These are phyloP conservation scores for Calonectria hongkongensis DNA, from an alignment of 2,329 filamentous ascomycete species.

Conservation along the genomic window DNA sequence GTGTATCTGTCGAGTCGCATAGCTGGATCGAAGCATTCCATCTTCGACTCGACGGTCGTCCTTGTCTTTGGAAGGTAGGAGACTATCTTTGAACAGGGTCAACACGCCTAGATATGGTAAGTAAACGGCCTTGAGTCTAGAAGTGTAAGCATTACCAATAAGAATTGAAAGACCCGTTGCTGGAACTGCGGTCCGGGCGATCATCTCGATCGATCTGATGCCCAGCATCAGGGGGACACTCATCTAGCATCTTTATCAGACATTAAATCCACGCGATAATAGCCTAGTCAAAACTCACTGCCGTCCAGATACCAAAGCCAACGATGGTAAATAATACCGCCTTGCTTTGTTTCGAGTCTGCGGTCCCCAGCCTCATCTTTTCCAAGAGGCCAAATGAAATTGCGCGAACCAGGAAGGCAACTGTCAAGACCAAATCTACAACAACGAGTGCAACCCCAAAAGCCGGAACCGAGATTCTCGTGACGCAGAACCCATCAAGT, in stretches of 20 bases:
- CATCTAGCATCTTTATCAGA: constrained; percentile 59
- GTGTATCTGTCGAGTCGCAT: constrained; percentile 44
- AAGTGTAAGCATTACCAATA: constrained; percentile 63
- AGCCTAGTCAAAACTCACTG: constrained; percentile 62
- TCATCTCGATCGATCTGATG: constrained; percentile 63
- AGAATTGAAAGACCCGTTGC: constrained; percentile 69
- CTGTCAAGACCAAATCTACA: constrained; percentile 67
- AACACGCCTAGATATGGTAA: constrained; percentile 55
- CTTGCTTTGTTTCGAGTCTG: constrained; percentile 59
- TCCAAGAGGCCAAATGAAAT: constrained; percentile 61
- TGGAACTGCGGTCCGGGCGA: constrained; percentile 70
- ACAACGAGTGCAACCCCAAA: constrained; percentile 67
- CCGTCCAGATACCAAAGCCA: constrained; percentile 72
- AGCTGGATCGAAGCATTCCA: constrained; percentile 23
- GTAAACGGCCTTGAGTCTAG: constrained; percentile 3
- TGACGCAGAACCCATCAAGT: constrained; percentile 71
- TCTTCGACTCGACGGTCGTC: constrained; percentile 27
- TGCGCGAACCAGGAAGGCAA: constrained; percentile 63
- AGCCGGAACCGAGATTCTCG: constrained; percentile 65
- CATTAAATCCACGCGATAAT: background rate
- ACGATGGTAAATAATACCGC: constrained; percentile 64
- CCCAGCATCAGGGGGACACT: constrained; percentile 73
- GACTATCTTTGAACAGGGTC: constrained; percentile 58
- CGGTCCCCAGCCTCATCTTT: constrained; percentile 55
- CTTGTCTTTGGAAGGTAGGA: constrained; percentile 37